A percentile compares a stretch with the other conserved stretches of the same genome.
phyloP scores from a whole-genome alignment of 441 rosid genomes.

The Biscutella auriculata region DNA sequence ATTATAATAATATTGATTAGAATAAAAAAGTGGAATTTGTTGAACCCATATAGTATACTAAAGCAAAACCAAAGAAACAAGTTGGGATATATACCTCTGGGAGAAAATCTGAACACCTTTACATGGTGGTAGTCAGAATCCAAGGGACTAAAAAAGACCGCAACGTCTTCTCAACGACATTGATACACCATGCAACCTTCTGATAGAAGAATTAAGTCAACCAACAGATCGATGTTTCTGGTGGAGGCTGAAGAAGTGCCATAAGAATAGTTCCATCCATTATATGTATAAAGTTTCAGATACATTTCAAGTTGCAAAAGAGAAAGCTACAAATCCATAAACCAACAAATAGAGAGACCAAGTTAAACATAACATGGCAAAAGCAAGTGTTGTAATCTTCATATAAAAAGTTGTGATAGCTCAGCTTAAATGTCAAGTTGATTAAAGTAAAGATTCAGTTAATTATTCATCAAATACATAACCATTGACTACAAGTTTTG shows the following conservation, averaged over 20 bases:
- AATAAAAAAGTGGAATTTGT: too few species aligned
- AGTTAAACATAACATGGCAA: too few species aligned
- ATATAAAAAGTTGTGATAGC: too few species aligned
- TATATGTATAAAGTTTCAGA: conserved; percentile 63
- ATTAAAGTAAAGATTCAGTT: too few species aligned
- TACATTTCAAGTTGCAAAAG: too few species aligned
- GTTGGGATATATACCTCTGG: conserved; percentile 54
- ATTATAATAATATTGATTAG: too few species aligned
- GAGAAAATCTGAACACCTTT: conserved; percentile 91
- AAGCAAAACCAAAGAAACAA: background rate
- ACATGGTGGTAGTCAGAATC: conserved; percentile 63
- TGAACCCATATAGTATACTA: background rate
- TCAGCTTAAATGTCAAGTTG: too few species aligned
- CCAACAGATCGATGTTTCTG: conserved; percentile 88
- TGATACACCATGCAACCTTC: conserved; percentile 78
- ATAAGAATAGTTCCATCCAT: conserved; percentile 86
- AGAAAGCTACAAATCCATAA: too few species aligned
- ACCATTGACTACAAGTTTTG: too few species aligned
- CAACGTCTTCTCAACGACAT: conserved; percentile 68
- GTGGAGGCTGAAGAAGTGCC: conserved; percentile 95
- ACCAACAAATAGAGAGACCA: too few species aligned
- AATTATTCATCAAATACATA: too few species aligned
- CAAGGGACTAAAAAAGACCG: conserved; percentile 79
- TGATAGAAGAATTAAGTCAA: conserved; percentile 64
- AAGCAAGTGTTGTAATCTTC: too few species aligned